phyloP scores from a whole-genome alignment of 495 filamentous ascomycete genomes.

The Penicillium simplicissimum region DNA sequence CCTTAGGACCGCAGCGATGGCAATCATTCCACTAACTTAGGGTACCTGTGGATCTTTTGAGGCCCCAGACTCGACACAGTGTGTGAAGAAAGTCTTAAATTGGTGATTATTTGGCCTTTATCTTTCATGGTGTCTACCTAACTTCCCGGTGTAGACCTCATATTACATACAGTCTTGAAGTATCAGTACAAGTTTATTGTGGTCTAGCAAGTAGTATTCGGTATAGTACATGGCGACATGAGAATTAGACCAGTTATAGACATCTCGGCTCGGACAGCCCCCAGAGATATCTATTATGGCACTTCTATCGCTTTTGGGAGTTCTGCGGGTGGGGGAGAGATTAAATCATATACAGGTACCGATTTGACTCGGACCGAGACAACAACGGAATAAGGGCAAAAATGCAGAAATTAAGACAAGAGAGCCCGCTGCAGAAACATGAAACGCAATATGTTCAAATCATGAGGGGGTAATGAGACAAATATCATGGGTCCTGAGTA shows the following conservation, averaged over 20 bases:
- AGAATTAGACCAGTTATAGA: background rate
- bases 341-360: constrained; percentile 24
- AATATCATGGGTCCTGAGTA: background rate
- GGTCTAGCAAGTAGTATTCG: background rate
- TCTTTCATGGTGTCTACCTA: background rate
- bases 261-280: background rate
- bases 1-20: background rate
- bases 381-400: background rate
- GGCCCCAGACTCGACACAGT: too few relatives aligned
- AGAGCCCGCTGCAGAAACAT: background rate
- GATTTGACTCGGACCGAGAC: background rate
- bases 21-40: background rate
- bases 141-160: background rate
- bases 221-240: constrained; percentile 2
- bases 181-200: background rate
- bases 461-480: constrained; percentile 8
- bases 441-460: constrained; percentile 17
- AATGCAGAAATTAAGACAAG: constrained; percentile 13
- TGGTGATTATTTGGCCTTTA: background rate
- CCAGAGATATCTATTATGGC: background rate
- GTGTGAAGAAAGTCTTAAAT: background rate
- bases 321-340: background rate
- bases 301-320: background rate
- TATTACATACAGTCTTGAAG: background rate
- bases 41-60: constrained; percentile 1